Base-by-base conservation (phyloP, 805 yeast genomes). In the Ogataea nitratoaversa region DNA sequence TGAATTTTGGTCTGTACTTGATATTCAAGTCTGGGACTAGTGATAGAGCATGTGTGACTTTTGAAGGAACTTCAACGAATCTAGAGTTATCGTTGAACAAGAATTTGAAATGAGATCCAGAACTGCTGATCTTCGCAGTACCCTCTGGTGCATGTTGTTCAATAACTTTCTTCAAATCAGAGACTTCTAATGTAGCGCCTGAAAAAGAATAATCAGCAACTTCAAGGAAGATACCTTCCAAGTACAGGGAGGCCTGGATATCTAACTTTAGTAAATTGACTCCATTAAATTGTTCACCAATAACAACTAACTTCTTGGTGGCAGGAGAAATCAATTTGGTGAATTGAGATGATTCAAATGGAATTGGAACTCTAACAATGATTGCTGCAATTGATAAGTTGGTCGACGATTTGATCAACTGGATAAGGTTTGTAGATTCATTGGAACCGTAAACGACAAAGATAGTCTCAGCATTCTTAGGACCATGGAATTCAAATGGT, bases 371-470 rank as follows among this genome's bases (percentile, higher is more conserved):
- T 63, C 96, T 77, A 36, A 81, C 75, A 40, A 82, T 73, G 41
- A 90, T 62, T 36, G 82, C 76, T 48, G 89, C 95, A 37, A 78
- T 72, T n/a, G 68, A 62, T 14, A 58, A 46, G 37, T 62, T 59
- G 19, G 40, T 37, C 4, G 57, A 42, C 17, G 57, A 56, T 25
- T 57, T 48, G 34, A 81, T 66, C 22, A 73, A 68, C 20, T 66
- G 61, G 35, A 74, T 52, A 30, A 85, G 70, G 41, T 77, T 63
- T 9, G 78, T 68, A 14, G 83, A 66, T 58, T 84, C 89, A 32
- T 73, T 63, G 30, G 93, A 71, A 19, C 96, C 95, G 49, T 84
- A 79, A n/a, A 81, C 70, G 25, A 89, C 91, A 59, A 85, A 81
- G n/a, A 90, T 85, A 19, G 83, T 77, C 33, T 76, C 76, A 8